phyloP scores from a whole-genome alignment of 2,329 filamentous ascomycete species.

The Cyanodermella asteris region DNA sequence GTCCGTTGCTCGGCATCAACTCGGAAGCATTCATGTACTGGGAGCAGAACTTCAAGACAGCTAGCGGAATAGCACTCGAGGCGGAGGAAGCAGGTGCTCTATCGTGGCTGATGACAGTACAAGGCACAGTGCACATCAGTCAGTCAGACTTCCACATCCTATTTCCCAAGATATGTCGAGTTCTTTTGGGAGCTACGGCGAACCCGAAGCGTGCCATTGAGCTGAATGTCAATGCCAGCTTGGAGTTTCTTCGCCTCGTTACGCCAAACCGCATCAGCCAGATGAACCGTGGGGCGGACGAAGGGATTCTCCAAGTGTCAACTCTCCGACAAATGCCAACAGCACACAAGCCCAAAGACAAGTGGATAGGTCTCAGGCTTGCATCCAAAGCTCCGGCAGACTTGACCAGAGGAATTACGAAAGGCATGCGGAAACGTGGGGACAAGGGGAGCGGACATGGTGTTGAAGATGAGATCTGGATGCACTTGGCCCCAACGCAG shows the following conservation, averaged over 20 bases:
- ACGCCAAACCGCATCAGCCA: slow-evolving; percentile 24
- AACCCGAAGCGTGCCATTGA: slow-evolving; percentile 40
- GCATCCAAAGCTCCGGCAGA: no score
- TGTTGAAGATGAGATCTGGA: slow-evolving; percentile 28
- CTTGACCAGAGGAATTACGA: no score
- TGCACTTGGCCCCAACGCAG: slow-evolving; percentile 24
- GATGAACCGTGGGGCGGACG: slow-evolving; percentile 31
- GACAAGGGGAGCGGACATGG: slow-evolving; percentile 18
- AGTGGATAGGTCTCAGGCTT: slow-evolving; percentile 34
- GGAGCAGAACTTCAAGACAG: slow-evolving; percentile 38
- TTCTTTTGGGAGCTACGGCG: slow-evolving; percentile 41
- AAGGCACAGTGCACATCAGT: slow-evolving; percentile 41
- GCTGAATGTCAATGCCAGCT: slow-evolving; percentile 37
- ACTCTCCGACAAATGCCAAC: slow-evolving; percentile 26
- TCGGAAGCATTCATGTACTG: slow-evolving; percentile 51
- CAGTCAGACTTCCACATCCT: slow-evolving; percentile 46
- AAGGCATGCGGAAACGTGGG: slow-evolving; percentile 15
- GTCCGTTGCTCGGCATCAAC: slow-evolving; percentile 41
- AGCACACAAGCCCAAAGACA: slow-evolving; percentile 33
- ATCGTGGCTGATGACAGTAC: slow-evolving; percentile 30
- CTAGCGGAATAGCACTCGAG: slow-evolving; percentile 35
- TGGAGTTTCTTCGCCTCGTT: slow-evolving; percentile 38
- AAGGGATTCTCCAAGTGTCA: slow-evolving; percentile 26
- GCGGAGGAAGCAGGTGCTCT: slow-evolving; percentile 23
- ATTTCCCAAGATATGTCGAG: slow-evolving; percentile 35